phyloP scores from a whole-genome alignment of 768 basidiomycete species.

The Lentinula sp. region DNA sequence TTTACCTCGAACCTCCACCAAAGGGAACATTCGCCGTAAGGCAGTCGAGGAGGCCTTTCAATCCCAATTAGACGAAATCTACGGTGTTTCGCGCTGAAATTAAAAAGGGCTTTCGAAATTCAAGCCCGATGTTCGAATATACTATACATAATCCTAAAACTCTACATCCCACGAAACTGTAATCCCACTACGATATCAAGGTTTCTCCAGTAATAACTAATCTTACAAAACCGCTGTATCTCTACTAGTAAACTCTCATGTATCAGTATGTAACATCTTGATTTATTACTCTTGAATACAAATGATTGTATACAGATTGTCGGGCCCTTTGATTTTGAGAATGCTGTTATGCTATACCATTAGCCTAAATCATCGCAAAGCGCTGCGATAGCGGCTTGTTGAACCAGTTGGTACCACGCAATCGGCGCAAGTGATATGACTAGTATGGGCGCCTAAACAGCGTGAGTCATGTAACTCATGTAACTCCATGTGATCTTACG shows the following conservation, averaged over 20 bases:
- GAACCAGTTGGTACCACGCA: background rate
- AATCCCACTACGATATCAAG: background rate
- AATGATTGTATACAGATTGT: background rate
- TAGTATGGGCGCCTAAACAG: background rate
- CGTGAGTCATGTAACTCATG: background rate
- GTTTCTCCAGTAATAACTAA: background rate
- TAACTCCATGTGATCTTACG: too few species aligned
- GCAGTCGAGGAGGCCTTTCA: constrained; percentile 44
- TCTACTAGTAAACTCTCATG: background rate
- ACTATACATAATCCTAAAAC: background rate
- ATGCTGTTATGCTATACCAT: too few species aligned
- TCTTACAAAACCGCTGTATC: background rate
- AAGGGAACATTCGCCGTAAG: constrained; percentile 50
- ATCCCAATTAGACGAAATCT: constrained; percentile 35
- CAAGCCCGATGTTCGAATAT: background rate
- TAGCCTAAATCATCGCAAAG: too few species aligned
- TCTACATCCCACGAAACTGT: background rate
- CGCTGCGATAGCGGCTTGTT: background rate
- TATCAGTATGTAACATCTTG: background rate
- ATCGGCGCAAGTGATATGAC: too few species aligned
- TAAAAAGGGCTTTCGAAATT: background rate
- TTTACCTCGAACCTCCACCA: constrained; percentile 49
- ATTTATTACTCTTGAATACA: background rate
- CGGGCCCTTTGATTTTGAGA: too few species aligned
- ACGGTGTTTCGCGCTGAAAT: constrained; percentile 14